Evolutionary conservation across 2,329 filamentous ascomycete genomes (phyloP).

Genomic region (Aspergillus brasiliensis): DNA sequence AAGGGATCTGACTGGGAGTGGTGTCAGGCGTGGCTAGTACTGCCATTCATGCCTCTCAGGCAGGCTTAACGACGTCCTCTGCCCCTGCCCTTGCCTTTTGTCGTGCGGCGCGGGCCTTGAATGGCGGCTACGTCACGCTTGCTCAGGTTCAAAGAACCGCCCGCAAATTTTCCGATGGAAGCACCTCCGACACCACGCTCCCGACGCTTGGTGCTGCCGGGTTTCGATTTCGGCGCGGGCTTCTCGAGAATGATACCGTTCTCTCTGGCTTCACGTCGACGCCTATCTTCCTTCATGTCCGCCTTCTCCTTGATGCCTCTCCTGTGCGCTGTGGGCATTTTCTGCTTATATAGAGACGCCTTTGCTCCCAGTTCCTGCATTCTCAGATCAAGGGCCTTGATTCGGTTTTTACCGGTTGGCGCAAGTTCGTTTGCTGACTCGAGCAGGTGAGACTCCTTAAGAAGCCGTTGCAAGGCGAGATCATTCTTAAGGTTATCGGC

Average conservation of each 20-base stretch:
- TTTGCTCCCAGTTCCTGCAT: constrained; percentile 81
- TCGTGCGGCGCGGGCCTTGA: constrained; percentile 23
- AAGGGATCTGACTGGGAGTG: not conserved
- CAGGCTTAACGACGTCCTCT: constrained; percentile 30
- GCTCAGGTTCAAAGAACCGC: constrained; percentile 77
- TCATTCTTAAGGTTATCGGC: constrained; percentile 80
- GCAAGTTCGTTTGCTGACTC: constrained; percentile 58
- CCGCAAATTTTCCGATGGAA: constrained; percentile 75
- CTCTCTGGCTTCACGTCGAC: constrained; percentile 79
- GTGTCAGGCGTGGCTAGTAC: not conserved
- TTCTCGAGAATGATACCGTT: constrained; percentile 86
- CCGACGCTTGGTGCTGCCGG: constrained; percentile 47
- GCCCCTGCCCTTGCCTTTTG: constrained; percentile 19
- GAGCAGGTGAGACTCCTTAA: constrained; percentile 89
- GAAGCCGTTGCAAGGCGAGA: constrained; percentile 83
- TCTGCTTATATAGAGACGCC: constrained; percentile 70
- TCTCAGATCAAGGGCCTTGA: constrained; percentile 81
- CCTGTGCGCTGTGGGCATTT: constrained; percentile 85
- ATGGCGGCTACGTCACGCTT: constrained; percentile 74
- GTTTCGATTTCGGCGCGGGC: constrained; percentile 39
- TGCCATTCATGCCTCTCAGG: not conserved
- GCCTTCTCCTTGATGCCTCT: constrained; percentile 79
- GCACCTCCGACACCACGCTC: constrained; percentile 72
- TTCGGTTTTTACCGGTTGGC: constrained; percentile 70
- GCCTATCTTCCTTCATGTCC: constrained; percentile 65